These are phyloP conservation scores for Crotalaria pallida DNA, from an alignment of 306 rosid genomes.

Conservation along the genomic window DNA sequence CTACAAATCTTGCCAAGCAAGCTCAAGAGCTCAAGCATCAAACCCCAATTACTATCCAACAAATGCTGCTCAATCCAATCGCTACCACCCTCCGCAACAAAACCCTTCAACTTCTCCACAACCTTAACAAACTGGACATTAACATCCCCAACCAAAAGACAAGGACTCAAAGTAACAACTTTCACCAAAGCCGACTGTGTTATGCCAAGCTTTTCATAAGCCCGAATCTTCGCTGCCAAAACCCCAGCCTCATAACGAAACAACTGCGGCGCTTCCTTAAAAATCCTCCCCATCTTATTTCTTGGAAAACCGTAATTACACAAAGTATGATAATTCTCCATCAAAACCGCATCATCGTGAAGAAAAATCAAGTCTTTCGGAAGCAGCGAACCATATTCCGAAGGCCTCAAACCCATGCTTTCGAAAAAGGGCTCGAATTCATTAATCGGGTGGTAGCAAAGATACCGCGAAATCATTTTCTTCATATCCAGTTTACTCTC, in stretches of 20 bases:
- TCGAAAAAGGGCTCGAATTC: slow-evolving; percentile 89
- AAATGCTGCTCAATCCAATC: slow-evolving; percentile 45
- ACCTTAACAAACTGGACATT: slow-evolving; percentile 39
- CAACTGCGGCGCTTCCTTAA: slow-evolving; percentile 37
- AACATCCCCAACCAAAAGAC: slow-evolving; percentile 56
- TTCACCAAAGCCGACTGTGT: slow-evolving; percentile 14
- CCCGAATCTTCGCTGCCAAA: slow-evolving; percentile 47
- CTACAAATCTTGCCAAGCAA: slow-evolving; percentile 36
- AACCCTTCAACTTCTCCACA: slow-evolving; percentile 41
- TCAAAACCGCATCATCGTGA: slow-evolving; percentile 45
- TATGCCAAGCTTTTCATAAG: slow-evolving; percentile 53
- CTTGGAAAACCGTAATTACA: slow-evolving; percentile 61
- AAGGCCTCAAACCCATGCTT: slow-evolving; percentile 70
- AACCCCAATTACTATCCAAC: slow-evolving; percentile 50
- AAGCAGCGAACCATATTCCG: slow-evolving; percentile 50
- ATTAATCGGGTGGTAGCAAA: slow-evolving; percentile 73
- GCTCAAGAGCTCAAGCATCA: slow-evolving; percentile 42
- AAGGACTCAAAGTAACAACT: slow-evolving; percentile 47
- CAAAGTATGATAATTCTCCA: slow-evolving; percentile 50
- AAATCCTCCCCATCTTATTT: slow-evolving; percentile 50
- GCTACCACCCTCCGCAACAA: slow-evolving; percentile 28
- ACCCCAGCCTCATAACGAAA: slow-evolving; percentile 44
- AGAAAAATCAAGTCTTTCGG: slow-evolving; percentile 56
- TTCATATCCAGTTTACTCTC: background rate
- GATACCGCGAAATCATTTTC: slow-evolving; percentile 35